phyloP scores from a whole-genome alignment of 306 rosid genomes.

The Citrullus colocynthis region DNA sequence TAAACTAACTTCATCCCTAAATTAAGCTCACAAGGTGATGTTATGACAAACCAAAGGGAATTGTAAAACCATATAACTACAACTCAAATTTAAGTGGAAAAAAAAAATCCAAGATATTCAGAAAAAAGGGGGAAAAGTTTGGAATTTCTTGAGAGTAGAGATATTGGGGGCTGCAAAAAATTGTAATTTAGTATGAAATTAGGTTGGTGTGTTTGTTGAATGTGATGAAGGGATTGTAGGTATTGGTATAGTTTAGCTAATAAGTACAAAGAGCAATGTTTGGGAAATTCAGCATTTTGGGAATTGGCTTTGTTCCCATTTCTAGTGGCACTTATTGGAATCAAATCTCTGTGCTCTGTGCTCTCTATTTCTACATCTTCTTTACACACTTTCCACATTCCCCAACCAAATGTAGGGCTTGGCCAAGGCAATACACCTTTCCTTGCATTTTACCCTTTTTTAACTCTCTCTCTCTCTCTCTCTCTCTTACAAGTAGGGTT shows the following conservation, averaged over 20 bases:
- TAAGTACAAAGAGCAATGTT: not conserved
- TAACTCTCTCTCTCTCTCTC: not conserved
- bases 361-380: not conserved
- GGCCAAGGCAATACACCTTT: not conserved
- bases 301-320: not conserved
- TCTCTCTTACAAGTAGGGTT: too few species aligned
- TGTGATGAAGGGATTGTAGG: not conserved
- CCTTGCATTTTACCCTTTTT: not conserved
- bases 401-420: not conserved
- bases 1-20: too few species aligned
- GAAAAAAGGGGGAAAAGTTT: not conserved
- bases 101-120: not conserved
- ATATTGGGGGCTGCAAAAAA: not conserved
- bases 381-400: not conserved
- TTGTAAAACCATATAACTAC: too few species aligned
- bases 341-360: not conserved
- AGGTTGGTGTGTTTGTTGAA: not conserved
- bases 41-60: too few species aligned
- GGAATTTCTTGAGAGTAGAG: not conserved
- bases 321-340: not conserved
- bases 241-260: not conserved
- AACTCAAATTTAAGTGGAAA: not conserved
- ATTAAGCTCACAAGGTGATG: too few species aligned
- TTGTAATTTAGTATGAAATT: constrained; percentile 2
- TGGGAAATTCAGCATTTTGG: not conserved